Percentiles rank a stretch among this genome's conserved stretches.
phyloP scores from a whole-genome alignment of 2,329 filamentous ascomycete species.

The Colletotrichum caudatum region DNA sequence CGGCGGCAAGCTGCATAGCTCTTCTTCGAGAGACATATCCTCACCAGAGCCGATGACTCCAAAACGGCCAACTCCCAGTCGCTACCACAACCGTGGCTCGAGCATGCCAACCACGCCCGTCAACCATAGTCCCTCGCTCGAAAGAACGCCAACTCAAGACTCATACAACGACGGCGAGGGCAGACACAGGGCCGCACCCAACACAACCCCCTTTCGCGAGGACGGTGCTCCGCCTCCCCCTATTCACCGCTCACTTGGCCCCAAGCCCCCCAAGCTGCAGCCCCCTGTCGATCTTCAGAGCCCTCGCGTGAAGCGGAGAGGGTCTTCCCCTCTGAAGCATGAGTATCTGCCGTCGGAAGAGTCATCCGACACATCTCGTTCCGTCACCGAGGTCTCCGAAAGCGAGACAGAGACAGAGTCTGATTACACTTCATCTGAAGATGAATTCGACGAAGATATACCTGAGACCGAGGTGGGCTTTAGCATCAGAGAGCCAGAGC shows the following conservation, averaged over 20 bases:
- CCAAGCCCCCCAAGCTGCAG: slow-evolving; percentile 54
- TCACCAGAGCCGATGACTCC: slow-evolving; percentile 46
- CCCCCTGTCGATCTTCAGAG: slow-evolving; percentile 61
- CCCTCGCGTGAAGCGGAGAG: slow-evolving; percentile 72
- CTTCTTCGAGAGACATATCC: slow-evolving; percentile 27
- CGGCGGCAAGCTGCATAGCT: slow-evolving; percentile 32
- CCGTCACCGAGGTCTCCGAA: slow-evolving; percentile 58
- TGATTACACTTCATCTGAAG: slow-evolving; percentile 65
- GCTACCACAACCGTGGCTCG: slow-evolving; percentile 49
- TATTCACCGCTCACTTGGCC: slow-evolving; percentile 60
- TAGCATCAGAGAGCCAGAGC: slow-evolving; percentile 60
- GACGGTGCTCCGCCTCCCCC: slow-evolving; percentile 69
- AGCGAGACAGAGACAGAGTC: slow-evolving; percentile 53
- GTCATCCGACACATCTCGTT: slow-evolving; percentile 72
- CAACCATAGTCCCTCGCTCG: slow-evolving; percentile 46
- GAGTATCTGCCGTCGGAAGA: slow-evolving; percentile 90
- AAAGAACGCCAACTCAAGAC: slow-evolving; percentile 55
- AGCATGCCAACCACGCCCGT: slow-evolving; percentile 49
- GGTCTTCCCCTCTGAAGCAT: slow-evolving; percentile 94
- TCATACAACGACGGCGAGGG: slow-evolving; percentile 52
- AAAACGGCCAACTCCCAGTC: slow-evolving; percentile 52
- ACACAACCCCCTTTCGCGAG: slow-evolving; percentile 57
- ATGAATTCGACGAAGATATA: slow-evolving; percentile 69
- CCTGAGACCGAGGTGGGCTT: slow-evolving; percentile 70
- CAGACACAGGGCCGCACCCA: slow-evolving; percentile 51